Percentiles rank a stretch among this genome's conserved stretches.
Evolutionary conservation across 176 grass and related monocot species (phyloP).

Genomic region (Oryza longistaminata): DNA sequence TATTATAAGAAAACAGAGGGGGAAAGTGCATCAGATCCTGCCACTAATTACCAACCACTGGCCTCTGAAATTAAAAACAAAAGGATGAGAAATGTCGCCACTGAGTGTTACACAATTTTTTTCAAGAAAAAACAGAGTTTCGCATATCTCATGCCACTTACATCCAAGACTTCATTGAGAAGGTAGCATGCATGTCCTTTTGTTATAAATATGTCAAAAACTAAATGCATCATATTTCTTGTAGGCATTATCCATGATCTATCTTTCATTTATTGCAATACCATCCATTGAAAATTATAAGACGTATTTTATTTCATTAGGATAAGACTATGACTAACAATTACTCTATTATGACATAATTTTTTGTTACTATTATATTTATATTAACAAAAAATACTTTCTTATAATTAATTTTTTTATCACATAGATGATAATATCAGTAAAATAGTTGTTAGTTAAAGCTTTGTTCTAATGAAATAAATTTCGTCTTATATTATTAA

Average conservation of each 20-base stretch:
- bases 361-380: no score
- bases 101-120: not conserved
- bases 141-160: not conserved
- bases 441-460: no score
- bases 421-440: no score
- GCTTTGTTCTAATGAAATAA: no score
- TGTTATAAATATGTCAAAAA: not conserved
- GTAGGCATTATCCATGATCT: not conserved
- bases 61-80: constrained; percentile 21
- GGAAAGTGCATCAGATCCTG: not conserved
- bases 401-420: no score
- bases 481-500: no score
- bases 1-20: not conserved
- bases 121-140: not conserved
- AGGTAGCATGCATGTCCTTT: not conserved
- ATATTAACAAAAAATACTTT: no score
- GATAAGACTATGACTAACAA: no score
- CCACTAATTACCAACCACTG: constrained; percentile 4
- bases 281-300: no score
- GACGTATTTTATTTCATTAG: no score
- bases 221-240: not conserved
- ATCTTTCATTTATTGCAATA: not conserved
- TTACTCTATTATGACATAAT: no score
- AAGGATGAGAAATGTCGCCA: constrained; percentile 13
- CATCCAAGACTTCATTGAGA: not conserved